Base-by-base conservation (phyloP, 73 alveolate species). In the Uronychia binucleata region DNA sequence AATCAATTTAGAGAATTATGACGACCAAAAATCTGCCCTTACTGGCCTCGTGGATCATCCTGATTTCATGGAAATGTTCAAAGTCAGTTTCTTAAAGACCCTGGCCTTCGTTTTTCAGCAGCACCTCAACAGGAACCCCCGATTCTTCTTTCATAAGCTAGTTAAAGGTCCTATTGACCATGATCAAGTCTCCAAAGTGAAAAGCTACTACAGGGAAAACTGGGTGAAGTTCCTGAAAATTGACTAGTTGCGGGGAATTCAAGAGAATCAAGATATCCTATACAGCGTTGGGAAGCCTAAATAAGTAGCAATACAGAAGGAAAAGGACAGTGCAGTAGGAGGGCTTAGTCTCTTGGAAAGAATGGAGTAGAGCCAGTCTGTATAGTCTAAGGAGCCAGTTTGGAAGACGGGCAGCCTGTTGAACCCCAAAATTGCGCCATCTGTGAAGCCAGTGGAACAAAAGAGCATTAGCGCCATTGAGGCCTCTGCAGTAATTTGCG, bases 31-130 rank as follows among this genome's bases (percentile, higher is more conserved):
- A 59, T 83, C 74, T 1, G 74, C 92, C 14, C 75, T 86, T 1
- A 79, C 88, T 79, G 92, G 92, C 14, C 32, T 86, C 8, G 75
- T 86, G 25, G 88, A 79, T 31, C 58, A 78, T 34, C 92, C 92
- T 25, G 92, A 86, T 34, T 86, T 86, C 75, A 75, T 59, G 28
- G 33, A 27, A 26, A 33, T 79, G 5, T 35, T 79, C 30, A 86
- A 86, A 32, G 34, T 32, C 26, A 78, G 33, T 25, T 86, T 79
- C 79, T 30, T 86, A n/a, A 79, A 78, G 59, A 34, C 84, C 28
- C 32, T 86, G 33, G 28, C 78, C 19, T 14, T 79, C 1, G 79
- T 57, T 32, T 59, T 79, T 27, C 31, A 79, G 30, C 80, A 86
- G 1, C 77, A 35, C 13, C 29, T 58, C 26, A 30, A 86, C n/a